Percentiles rank a stretch among this genome's conserved stretches.
These are phyloP conservation scores for Hymenotorrendiella dingleyae DNA, from an alignment of 2,329 filamentous ascomycete genomes.

Conservation along the genomic window DNA sequence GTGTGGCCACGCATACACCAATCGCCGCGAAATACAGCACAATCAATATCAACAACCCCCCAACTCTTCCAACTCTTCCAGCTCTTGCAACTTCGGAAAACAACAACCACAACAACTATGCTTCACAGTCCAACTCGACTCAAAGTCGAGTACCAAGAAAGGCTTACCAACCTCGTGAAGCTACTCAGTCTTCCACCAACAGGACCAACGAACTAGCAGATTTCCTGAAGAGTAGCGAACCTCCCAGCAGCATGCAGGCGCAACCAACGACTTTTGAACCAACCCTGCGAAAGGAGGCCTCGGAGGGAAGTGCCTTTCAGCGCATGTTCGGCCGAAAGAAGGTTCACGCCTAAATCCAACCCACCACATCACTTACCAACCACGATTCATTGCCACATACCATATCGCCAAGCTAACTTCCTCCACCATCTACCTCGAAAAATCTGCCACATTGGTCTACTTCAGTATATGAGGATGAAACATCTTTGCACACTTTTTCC, in stretches of 20 bases:
- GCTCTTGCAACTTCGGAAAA: conserved; percentile 33
- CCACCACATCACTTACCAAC: not conserved
- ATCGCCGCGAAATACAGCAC: conserved; percentile 41
- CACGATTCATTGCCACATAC: not conserved
- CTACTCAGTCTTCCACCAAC: conserved; percentile 21
- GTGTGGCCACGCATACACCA: conserved; percentile 31
- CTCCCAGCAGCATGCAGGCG: conserved; percentile 16
- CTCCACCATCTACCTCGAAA: not conserved
- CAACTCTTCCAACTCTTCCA: conserved; percentile 38
- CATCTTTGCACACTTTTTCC: not conserved
- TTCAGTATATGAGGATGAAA: not conserved
- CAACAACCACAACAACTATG: conserved; percentile 18
- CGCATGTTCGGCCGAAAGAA: conserved; percentile 28
- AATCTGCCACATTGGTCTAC: not conserved
- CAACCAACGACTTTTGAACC: conserved; percentile 19
- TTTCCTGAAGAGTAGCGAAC: conserved; percentile 46
- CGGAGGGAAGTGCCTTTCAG: conserved; percentile 22
- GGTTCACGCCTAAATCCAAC: no score
- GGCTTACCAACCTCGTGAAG: conserved; percentile 38
- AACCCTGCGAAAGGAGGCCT: conserved; percentile 14
- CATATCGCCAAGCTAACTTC: not conserved
- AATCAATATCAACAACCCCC: no score
- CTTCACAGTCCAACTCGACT: conserved; percentile 18
- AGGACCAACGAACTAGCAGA: conserved; percentile 63
- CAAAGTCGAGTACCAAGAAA: conserved; percentile 39